Conservation (phyloP, 441 rosid species). For the Adansonia madagascariensis region DNA sequence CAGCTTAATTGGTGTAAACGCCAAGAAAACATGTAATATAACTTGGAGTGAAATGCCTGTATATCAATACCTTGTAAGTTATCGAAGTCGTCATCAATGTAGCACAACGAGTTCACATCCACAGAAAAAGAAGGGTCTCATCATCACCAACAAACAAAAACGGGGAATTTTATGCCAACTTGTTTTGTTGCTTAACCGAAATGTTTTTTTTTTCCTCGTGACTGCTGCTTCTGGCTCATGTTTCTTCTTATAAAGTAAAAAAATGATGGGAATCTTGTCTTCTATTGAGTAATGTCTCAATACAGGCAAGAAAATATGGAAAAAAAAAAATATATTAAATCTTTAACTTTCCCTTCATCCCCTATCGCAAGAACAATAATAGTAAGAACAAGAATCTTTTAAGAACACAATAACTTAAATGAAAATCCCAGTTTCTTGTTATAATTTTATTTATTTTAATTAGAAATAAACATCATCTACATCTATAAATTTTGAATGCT, state of each 20-base stretch:
- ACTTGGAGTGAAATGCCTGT: slow-evolving; percentile 9
- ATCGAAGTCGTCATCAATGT: neutral
- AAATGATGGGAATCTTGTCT: neutral
- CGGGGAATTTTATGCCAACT: neutral
- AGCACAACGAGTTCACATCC: neutral
- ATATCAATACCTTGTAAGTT: slow-evolving; percentile 1
- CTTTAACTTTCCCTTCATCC: neutral
- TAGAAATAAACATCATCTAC: neutral
- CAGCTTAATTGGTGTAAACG: neutral
- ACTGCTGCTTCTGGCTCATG: slow-evolving; percentile 13
- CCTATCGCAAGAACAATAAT: too few relatives aligned
- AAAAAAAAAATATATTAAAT: neutral
- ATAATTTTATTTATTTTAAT: neutral
- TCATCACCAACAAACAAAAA: slow-evolving; percentile 10
- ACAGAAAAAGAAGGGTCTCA: neutral
- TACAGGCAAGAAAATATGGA: neutral
- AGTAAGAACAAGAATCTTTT: neutral
- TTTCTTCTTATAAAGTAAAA: neutral
- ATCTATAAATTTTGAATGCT: too few relatives aligned
- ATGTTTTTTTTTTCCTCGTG: slow-evolving; percentile 3
- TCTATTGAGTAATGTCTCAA: neutral
- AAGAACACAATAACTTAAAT: neutral
- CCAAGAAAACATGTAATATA: slow-evolving; percentile 1
- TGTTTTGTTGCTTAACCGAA: neutral
- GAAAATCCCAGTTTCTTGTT: neutral